Base-by-base conservation (phyloP, 371 early-diverging fungal species). In the Batrachochytrium dendrobatidis region DNA sequence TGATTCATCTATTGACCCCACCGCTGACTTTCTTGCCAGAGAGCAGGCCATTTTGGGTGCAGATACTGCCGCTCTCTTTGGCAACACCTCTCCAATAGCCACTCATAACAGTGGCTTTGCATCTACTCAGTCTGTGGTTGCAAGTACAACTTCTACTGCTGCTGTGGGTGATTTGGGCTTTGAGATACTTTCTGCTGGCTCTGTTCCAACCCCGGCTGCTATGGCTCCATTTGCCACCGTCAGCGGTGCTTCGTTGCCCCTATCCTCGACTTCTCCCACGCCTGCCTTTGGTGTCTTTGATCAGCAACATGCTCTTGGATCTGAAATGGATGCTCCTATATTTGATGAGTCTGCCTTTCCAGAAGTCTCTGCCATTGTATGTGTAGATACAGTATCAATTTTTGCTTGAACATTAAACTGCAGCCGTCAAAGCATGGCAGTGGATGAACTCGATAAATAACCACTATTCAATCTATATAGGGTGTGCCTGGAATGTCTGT, bases 11-110 rank as follows among this genome's bases (percentile, higher is more conserved):
- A 43, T 18, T 63, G 93, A 94, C 67, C 90, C 90, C 44, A 86
- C 85, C 32, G 88, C 88, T 55, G 93, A 94, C 59, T 94, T 95
- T 56, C 83, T 95, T 53, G 92, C 93, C 18, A 85, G 91, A 55
- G 95, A 95, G 76, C 87, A 86, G 53, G 94, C 88, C 32, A 80
- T 83, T 28, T 79, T 94, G 43, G 78, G 75, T 35, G 74, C 61
- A 20, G 76, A 76, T 35, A n/a, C n/a, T n/a, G 76, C 76, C 20
- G 72, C 70, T 7, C 62, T 76, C 6, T 76, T 76, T 55, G 66
- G 61, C 15, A 68, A 66, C 56, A 48, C 49, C 24, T 7, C 49
- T 29, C 7, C 6, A 6, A 48, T 18, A 29, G 8, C 49, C 8
- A 29, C 49, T 18, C 46, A 50, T 54, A n/a, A 44, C 53, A 20